Evolutionary conservation across 2,329 filamentous ascomycete genomes (phyloP).

Genomic region (Cadophora gregata): DNA sequence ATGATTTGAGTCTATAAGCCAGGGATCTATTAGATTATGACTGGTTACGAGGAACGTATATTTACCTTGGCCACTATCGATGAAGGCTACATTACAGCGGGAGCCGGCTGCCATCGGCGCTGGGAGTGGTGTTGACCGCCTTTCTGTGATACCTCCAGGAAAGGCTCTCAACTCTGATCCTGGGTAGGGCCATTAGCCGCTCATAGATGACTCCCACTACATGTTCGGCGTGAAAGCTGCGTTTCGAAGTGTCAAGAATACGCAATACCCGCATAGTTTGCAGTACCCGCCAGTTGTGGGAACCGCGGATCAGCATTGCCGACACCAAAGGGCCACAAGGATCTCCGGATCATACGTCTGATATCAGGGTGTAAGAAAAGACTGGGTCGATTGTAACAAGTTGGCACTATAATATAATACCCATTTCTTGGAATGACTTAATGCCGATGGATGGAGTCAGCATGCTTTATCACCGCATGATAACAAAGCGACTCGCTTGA

Average conservation of each 20-base stretch:
- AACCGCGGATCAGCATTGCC: not conserved
- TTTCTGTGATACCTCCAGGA: not conserved
- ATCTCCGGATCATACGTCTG: not conserved
- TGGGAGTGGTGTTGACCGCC: not conserved
- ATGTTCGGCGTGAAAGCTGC: not conserved
- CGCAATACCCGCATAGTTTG: not conserved
- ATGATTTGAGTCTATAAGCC: not conserved
- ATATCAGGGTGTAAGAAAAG: not conserved
- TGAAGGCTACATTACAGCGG: not conserved
- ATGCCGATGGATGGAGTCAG: slow-evolving; percentile 6
- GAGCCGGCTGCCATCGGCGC: not conserved
- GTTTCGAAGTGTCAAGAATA: not conserved
- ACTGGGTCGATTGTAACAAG: not conserved
- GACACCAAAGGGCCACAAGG: not conserved
- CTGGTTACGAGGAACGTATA: no score
- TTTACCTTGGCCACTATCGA: no score
- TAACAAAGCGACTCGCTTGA: not conserved
- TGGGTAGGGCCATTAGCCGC: not conserved
- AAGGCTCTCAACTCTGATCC: not conserved
- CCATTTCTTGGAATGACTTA: not conserved
- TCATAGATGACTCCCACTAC: not conserved
- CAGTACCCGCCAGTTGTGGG: not conserved
- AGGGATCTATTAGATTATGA: not conserved
- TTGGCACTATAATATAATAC: not conserved
- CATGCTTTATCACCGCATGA: slow-evolving; percentile 10